Evolutionary conservation across 2,329 filamentous ascomycete genomes (phyloP), one percentile per base, ranked within the genome.

Genomic region (Penicillium sp.): DNA sequence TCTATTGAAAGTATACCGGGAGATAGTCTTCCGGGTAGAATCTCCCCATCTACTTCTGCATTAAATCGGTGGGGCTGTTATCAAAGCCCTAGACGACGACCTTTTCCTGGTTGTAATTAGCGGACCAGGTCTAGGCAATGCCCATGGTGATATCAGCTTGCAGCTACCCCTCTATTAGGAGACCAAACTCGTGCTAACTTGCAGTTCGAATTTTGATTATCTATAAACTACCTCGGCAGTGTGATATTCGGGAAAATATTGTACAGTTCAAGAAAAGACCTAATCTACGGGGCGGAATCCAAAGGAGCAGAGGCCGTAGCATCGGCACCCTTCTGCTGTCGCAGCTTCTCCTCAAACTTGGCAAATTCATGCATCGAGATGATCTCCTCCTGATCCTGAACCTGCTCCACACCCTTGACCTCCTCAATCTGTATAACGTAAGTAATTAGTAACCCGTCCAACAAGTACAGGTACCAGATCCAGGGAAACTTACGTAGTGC

Each of bases 351-450:
- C 73, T 97, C 93, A 70, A 97, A 97, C 75, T 90, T 94, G 62
- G 89, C 90, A 77, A 99, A 97, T 70, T 97, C 93, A 65, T 87
- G 77, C 67, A 93, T 75, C 0, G 92, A 86, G 61, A 97, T 84
- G 74, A 96, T 90, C 72, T 97, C 94, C 75, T 97, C 94, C 66
- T 90, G 84, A 66, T 97, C 93, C 67, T 96, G 75, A 2, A 97
- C 88, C 74, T 97, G 93, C 60, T 90, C 85, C 41, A 99, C 93
- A 3, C 89, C 90, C 74, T 96, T 88, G 37, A 97, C 94, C 74
- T 97, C 94, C 73, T 97, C 92, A 62, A 97, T 96, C 85, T 96
- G 75, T 64, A 53, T 27, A 18, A 31, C 55, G 8, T 4, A 22
- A 40, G 6, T 3, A 9, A 49, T 70, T 49, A 69, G 65, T 41